These are phyloP conservation scores for Cytospora chrysosperma DNA, from an alignment of 2,329 filamentous ascomycete genomes.

Conservation along the genomic window DNA sequence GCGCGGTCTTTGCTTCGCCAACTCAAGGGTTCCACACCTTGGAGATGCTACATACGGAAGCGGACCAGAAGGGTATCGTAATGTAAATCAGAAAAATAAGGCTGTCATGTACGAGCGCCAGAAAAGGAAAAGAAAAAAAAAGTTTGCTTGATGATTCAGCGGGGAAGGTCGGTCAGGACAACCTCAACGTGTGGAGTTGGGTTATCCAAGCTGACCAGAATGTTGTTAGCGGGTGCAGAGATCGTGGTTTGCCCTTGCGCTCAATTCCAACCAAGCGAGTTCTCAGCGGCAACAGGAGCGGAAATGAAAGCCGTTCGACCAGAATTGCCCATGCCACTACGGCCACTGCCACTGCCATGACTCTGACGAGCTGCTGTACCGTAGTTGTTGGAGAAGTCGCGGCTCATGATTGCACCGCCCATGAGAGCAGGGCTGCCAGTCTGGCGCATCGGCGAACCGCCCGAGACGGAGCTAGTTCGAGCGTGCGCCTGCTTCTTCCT, in stretches of 20 bases:
- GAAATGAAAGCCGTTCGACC: constrained; percentile 70
- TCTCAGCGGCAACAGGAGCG: constrained; percentile 87
- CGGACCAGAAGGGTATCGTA: constrained; percentile 47
- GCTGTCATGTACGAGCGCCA: constrained; percentile 23
- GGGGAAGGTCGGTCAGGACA: constrained; percentile 16
- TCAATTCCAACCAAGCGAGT: constrained; percentile 95
- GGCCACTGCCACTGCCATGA: constrained; percentile 62
- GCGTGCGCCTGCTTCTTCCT: constrained; percentile 76
- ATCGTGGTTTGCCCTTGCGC: constrained; percentile 11
- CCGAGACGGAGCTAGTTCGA: constrained; percentile 71
- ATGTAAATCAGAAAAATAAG: constrained; percentile 32
- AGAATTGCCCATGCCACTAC: constrained; percentile 52
- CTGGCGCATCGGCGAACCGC: constrained; percentile 56
- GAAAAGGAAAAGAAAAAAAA: constrained; percentile 30
- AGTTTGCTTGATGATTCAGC: constrained; percentile 26
- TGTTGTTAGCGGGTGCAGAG: neutral
- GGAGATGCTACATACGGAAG: constrained; percentile 29
- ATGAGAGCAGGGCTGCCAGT: constrained; percentile 61
- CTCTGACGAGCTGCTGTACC: constrained; percentile 55
- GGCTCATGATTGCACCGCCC: constrained; percentile 65
- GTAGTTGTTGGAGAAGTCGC: constrained; percentile 54
- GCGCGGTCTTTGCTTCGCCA: constrained; percentile 20
- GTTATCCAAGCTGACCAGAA: neutral
- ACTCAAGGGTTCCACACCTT: constrained; percentile 31
- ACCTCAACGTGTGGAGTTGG: neutral